A percentile compares a stretch with the other conserved stretches of the same genome.
Conservation (phyloP, 768 basidiomycete species). For the Panaeolus papilionaceus region DNA sequence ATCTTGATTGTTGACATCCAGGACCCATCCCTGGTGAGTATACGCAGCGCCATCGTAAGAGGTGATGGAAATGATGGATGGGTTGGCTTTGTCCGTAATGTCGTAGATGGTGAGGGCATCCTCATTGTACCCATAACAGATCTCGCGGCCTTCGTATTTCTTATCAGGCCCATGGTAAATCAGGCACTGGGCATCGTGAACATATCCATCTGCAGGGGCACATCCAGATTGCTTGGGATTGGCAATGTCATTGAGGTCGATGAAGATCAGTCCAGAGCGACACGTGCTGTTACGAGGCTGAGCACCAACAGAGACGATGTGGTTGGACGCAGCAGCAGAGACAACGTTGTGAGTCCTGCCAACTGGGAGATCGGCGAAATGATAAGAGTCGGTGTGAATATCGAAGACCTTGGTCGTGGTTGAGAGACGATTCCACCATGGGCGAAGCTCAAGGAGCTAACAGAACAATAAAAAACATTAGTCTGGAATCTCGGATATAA, state of each 20-base stretch:
- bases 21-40: conserved; percentile 4
- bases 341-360: conserved; percentile 6
- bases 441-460: background rate
- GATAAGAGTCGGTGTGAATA: background rate
- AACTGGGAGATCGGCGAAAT: background rate
- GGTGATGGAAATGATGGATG: background rate
- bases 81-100: background rate
- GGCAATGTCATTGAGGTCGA: background rate
- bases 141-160: background rate
- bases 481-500: background rate
- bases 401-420: background rate
- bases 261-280: background rate
- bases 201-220: background rate
- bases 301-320: background rate
- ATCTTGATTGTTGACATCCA: background rate
- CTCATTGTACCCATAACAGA: background rate
- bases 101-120: background rate
- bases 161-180: background rate
- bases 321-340: background rate
- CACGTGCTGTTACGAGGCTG: background rate
- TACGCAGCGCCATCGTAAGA: background rate
- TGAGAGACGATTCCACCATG: background rate
- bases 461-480: background rate
- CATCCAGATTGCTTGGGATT: conserved; percentile 1
- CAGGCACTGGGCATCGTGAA: background rate